phyloP scores from a whole-genome alignment of 768 basidiomycete species.

The Ramaria sp. region DNA sequence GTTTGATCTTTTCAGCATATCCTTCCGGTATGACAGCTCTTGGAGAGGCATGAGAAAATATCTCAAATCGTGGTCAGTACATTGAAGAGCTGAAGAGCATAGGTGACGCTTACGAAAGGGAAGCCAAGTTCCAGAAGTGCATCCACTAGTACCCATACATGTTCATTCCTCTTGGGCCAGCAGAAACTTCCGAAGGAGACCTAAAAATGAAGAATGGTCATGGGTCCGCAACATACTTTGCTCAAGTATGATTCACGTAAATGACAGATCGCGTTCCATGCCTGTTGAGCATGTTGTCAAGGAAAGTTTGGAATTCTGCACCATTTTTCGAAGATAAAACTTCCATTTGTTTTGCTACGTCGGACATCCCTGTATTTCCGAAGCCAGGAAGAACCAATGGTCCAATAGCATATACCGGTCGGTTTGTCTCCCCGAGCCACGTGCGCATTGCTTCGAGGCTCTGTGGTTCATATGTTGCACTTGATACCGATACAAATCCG shows the following conservation, averaged over 20 bases:
- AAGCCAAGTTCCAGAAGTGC: constrained; percentile 14
- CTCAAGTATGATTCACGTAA: constrained; percentile 12
- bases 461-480: constrained; percentile 14
- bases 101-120: constrained; percentile 15
- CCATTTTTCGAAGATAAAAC: constrained; percentile 9
- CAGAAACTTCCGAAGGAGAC: constrained; percentile 16
- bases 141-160: constrained; percentile 16
- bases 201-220: background rate
- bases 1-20: constrained; percentile 11
- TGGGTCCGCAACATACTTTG: background rate
- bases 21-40: constrained; percentile 10
- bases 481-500: constrained; percentile 12
- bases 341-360: constrained; percentile 3
- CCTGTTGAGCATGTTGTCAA: constrained; percentile 8
- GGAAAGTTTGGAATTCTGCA: constrained; percentile 10
- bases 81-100: background rate
- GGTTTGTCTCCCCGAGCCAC: constrained; percentile 12
- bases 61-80: constrained; percentile 3
- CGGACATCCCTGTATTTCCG: background rate
- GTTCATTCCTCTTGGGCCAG: constrained; percentile 16
- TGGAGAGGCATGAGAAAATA: constrained; percentile 15
- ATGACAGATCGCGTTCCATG: constrained; percentile 14
- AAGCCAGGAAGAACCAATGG: constrained; percentile 10
- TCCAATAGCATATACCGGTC: constrained; percentile 11
- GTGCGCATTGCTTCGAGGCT: constrained; percentile 8